Base-by-base conservation (phyloP, 139 green algal genomes). In the Raphidocelis subcapitata region DNA sequence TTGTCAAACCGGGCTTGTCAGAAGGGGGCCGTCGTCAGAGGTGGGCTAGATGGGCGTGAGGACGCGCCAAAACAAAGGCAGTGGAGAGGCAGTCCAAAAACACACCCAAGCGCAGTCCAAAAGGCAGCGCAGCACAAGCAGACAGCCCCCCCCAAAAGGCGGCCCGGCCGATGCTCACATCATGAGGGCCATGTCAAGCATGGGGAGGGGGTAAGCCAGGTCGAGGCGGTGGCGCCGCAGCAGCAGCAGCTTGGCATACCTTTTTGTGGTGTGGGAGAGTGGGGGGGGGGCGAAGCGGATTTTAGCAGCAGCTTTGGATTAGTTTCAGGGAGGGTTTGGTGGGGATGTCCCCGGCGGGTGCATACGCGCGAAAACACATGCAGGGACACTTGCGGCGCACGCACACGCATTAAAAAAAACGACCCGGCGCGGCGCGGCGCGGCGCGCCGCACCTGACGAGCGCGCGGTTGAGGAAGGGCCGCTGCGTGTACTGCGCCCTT, bases 201-300 rank as follows among this genome's bases (percentile, higher is more conserved):
- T 49, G 2, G 70, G 61, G 29, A 77, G 61, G 46, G 70, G 70
- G 47, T 69, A 62, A 28, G 62, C 33, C 32, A 77, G 49, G 31
- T 77, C 70, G 32, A 77, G 33, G 32, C 62, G 61, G 70, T 77
- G 70, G 60, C 70, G 69, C 18, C 41, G 51, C n/a, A 77, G 47
- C 61, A 77, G 47, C 70, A 77, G 47, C 24, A 77, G 69, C 60
- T 65, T 69, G 61, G 60, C 60, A 64, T 70, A 77, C 70, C 70
- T 77, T 44, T 14, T 21, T 2, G 44, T 15, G 55, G 26, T 5
- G n/a, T 62, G 24, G 14, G 10, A 16, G 55, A 8, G 26, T 31
- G n/a, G 26, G 55, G 26, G 8, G 55, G 8, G 55, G 5, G 26
- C 49, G 18, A 20, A 57, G 18, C 49, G 20, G 18, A n/a, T 18